Base-by-base conservation (phyloP, 148 eudicot species). In the Oxyria digyna region DNA sequence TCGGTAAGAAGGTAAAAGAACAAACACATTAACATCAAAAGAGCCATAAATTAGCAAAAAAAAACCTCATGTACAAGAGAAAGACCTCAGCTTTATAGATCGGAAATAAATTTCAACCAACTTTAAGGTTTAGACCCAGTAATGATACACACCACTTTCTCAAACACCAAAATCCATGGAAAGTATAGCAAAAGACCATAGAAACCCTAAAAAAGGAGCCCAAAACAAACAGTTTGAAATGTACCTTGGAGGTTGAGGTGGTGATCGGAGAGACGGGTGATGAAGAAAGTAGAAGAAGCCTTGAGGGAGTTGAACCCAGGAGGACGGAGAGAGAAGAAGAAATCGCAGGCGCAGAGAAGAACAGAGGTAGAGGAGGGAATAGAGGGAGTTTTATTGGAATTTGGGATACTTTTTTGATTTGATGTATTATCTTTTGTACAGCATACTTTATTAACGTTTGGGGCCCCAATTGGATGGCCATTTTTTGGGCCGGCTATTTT, bases 261-360 rank as follows among this genome's bases (percentile, higher is more conserved):
- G 65, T 59, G 35, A 59, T 59, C 35, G 20, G 20, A 59, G 9
- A 59, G 65, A 15, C 18, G 14, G 49, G 18, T 54, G 38, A 2
- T 13, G 31, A 38, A 4, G 37, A 54, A 54, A 54, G 31, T 29
- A 13, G 32, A 33, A 12, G 62, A 23, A 55, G 32, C 35, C 62
- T 26, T 33, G 62, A 55, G 32, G 32, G n/a, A 55, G 33, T 13
- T 55, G 5, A 55, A 31, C 37, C 5, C 27, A 23, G 23, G 15
- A 52, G 10, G 14, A 52, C 29, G 31, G 62, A 52, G 35, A 59
- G 38, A 59, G 35, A 29, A 13, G 3, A 29, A 26, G 65, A 15
- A 27, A 27, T 26, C 29, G 65, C 38, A 59, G 37, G 65, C 65
- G 65, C 65, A 59, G 38, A 59, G 37, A 59, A 35, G 38, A 35